Evolutionary conservation across 139 green algal species (phyloP), one percentile per base, ranked within the genome.

Genomic region (Chlorella sp.): DNA sequence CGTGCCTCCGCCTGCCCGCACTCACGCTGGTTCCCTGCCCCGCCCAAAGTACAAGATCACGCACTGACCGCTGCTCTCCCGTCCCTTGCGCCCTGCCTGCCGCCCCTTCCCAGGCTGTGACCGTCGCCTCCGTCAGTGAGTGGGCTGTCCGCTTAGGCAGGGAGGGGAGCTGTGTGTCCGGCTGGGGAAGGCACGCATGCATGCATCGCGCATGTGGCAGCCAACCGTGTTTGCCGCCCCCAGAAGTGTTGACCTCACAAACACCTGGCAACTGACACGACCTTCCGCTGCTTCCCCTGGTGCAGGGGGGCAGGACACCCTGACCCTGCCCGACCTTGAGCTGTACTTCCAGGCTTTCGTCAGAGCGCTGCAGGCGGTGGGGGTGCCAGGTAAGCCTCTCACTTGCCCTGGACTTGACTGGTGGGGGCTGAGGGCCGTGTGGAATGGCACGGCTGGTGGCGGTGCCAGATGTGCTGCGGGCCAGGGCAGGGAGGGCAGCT

Each of bases 261-360:
- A 57, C 48, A 57, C 48, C 7, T 9, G 48, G 7, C 48, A 57
- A 5, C 48, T 9, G 5, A 9, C 48, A n/a, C 48, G 9, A 57
- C 7, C 48, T 57, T 5, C 48, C 48, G 0, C n/a, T n/a, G n/a
- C 19, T 60, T 39, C 30, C 60, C 77, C 21, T 24, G 37, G 22
- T 16, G 39, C 81, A 86, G 81, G 39, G 83, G 83, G 60, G 0
- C 83, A 87, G 61, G 61, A 87, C 21, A 79, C 22, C 3, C 83
- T 87, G 83, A 37, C 24, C 26, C 36, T 87, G 60, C 12, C 26
- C 0, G 83, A 40, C 12, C 12, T 87, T 0, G 83, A 87, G 36
- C 26, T 11, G 19, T 87, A 57, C 61, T 87, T 78, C 83, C 60
- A 78, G 14, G 71, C 39, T 1, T 61, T 77, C 2, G 66, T 78